A percentile compares a stretch with the other conserved stretches of the same genome.
Evolutionary conservation across 2,329 filamentous ascomycete genomes (phyloP).

Genomic region (Pyrenochaeta sp.): DNA sequence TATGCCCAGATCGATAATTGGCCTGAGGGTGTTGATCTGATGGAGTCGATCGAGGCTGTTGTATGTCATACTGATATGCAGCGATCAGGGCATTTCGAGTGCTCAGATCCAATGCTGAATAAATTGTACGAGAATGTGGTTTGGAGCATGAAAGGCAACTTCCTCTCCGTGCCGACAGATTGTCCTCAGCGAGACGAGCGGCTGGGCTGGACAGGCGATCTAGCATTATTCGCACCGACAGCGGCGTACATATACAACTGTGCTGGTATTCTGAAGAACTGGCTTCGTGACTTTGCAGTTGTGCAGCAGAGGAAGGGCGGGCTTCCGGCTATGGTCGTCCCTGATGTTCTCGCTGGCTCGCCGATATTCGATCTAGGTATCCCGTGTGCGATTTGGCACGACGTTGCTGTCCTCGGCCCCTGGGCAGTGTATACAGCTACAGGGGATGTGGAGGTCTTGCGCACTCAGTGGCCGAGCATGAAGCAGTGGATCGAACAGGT

Average conservation of each 20-base stretch:
- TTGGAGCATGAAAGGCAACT: constrained; percentile 67
- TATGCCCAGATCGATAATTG: constrained; percentile 59
- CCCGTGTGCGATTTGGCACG: too few species aligned
- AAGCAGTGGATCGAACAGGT: too few species aligned
- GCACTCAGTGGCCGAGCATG: too few species aligned
- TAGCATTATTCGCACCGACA: constrained; percentile 58
- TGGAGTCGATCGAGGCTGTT: too few species aligned
- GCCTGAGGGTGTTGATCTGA: constrained; percentile 41
- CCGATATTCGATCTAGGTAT: too few species aligned
- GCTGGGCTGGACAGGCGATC: constrained; percentile 62
- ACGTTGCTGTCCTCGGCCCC: too few species aligned
- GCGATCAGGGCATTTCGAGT: constrained; percentile 58
- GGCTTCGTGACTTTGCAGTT: constrained; percentile 48
- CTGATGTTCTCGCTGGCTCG: too few species aligned
- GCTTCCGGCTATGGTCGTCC: too few species aligned
- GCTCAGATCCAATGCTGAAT: constrained; percentile 61
- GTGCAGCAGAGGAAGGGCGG: too few species aligned
- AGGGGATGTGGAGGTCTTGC: too few species aligned
- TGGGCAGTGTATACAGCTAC: too few species aligned
- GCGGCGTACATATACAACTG: constrained; percentile 63
- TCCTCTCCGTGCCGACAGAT: constrained; percentile 46
- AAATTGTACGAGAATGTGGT: constrained; percentile 61
- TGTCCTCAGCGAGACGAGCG: constrained; percentile 64
- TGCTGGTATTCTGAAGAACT: constrained; percentile 57
- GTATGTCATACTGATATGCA: constrained; percentile 60